Conservation (phyloP, 306 rosid genomes). For the Dalbergia oliveri region DNA sequence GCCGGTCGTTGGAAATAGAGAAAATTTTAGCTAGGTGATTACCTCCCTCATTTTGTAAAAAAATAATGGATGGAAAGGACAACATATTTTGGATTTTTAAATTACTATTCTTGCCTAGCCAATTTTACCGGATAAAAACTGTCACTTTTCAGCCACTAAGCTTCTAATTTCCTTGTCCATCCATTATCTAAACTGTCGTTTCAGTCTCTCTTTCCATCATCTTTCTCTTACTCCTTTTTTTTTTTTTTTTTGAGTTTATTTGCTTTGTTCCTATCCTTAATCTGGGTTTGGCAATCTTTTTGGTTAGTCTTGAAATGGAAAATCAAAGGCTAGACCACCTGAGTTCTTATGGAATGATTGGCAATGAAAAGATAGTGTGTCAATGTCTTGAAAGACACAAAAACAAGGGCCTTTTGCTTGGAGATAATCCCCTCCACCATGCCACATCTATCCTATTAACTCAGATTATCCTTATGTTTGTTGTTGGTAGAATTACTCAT, state of each 20-base stretch:
- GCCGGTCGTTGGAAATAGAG: too few relatives aligned
- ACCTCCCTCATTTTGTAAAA: too few relatives aligned
- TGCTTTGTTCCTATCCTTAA: neutral
- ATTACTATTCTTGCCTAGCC: conserved; percentile 18
- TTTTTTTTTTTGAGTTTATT: conserved; percentile 4
- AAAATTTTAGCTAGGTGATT: too few relatives aligned
- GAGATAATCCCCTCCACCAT: conserved; percentile 22
- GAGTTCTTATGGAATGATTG: conserved; percentile 35
- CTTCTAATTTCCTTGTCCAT: conserved; percentile 37
- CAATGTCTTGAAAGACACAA: neutral
- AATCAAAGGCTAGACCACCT: neutral
- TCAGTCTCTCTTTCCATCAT: conserved; percentile 2
- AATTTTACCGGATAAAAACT: conserved; percentile 38
- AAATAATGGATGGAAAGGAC: neutral
- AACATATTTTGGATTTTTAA: too few relatives aligned
- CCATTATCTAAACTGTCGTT: conserved; percentile 34
- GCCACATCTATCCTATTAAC: neutral
- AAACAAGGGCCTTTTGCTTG: conserved; percentile 11
- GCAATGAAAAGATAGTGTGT: conserved; percentile 19
- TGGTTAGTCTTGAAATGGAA: conserved; percentile 1
- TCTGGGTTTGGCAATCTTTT: neutral
- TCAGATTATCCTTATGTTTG: conserved; percentile 29
- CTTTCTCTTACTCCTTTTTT: conserved; percentile 22
- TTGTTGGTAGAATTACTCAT: conserved; percentile 38
- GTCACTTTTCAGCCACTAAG: conserved; percentile 45